Conservation (phyloP, 2,329 filamentous ascomycete genomes). For the Fonsecaea monophora region DNA sequence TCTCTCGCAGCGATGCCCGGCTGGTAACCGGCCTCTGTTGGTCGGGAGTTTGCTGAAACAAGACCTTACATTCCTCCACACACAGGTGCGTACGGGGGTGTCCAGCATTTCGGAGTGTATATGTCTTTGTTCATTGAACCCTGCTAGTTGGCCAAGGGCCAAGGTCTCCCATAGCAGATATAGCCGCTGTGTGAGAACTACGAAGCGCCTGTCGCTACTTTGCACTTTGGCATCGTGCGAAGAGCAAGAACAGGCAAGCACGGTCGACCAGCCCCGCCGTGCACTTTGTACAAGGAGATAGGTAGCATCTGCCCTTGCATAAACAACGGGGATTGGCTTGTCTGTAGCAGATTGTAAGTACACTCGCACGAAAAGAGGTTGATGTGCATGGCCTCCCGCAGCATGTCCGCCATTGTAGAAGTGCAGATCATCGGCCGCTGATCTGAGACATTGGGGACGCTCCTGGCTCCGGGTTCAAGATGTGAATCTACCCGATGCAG, state of each 20-base stretch:
- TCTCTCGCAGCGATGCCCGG: neutral
- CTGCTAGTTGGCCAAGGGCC: neutral
- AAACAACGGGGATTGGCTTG: too few species aligned
- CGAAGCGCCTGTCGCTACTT: neutral
- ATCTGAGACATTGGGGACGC: neutral
- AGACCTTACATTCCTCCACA: neutral
- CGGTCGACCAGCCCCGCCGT: too few species aligned
- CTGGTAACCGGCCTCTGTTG: neutral
- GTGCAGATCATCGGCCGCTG: too few species aligned
- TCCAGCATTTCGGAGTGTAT: neutral
- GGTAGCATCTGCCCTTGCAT: too few species aligned
- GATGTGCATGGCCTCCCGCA: too few species aligned
- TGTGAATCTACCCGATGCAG: neutral
- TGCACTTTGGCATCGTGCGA: neutral
- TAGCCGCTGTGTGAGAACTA: neutral
- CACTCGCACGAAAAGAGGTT: too few species aligned
- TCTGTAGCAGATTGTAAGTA: too few species aligned
- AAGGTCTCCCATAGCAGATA: neutral
- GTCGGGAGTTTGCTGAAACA: neutral
- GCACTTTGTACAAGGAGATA: too few species aligned
- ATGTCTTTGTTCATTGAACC: neutral
- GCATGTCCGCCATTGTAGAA: too few species aligned
- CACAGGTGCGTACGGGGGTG: neutral
- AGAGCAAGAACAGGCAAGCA: neutral
- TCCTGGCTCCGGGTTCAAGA: neutral